These are phyloP conservation scores for Starmerella stigmatis DNA, from an alignment of 805 yeast species.

Conservation along the genomic window DNA sequence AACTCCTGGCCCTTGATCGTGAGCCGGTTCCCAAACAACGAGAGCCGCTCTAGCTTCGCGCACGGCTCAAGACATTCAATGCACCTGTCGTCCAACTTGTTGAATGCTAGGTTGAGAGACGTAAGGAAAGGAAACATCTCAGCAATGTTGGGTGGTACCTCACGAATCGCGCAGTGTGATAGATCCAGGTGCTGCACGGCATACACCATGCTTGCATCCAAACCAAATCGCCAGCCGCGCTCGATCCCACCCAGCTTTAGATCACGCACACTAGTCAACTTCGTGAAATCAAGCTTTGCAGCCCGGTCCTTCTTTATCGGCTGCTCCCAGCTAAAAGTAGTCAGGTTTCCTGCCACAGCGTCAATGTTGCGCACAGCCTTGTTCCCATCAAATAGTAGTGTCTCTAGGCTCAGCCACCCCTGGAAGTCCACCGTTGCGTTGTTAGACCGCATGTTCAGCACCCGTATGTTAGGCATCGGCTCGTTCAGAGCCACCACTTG, in stretches of 20 bases:
- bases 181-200: conserved; percentile 25
- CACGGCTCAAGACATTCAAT: conserved; percentile 12
- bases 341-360: conserved; percentile 13
- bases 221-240: conserved; percentile 12
- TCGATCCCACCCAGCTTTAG: conserved; percentile 16
- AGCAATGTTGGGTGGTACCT: conserved; percentile 20
- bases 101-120: conserved; percentile 22
- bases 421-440: conserved; percentile 19
- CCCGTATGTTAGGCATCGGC: conserved; percentile 18
- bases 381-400: conserved; percentile 24
- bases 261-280: conserved; percentile 15
- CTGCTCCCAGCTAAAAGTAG: conserved; percentile 22
- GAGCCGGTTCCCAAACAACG: conserved; percentile 21
- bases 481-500: conserved; percentile 15
- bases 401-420: conserved; percentile 21
- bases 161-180: conserved; percentile 9
- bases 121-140: conserved; percentile 20
- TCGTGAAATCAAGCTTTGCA: conserved; percentile 3
- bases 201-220: conserved; percentile 1
- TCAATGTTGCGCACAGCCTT: conserved; percentile 11
- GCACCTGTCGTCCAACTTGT: conserved; percentile 17
- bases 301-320: background rate
- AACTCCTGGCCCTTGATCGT: conserved; percentile 6
- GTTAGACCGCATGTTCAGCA: conserved; percentile 20
- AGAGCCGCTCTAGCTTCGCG: conserved; percentile 20